These are phyloP conservation scores for Funneliformis caledonium DNA, from an alignment of 371 early-diverging fungal genomes.

Conservation along the genomic window DNA sequence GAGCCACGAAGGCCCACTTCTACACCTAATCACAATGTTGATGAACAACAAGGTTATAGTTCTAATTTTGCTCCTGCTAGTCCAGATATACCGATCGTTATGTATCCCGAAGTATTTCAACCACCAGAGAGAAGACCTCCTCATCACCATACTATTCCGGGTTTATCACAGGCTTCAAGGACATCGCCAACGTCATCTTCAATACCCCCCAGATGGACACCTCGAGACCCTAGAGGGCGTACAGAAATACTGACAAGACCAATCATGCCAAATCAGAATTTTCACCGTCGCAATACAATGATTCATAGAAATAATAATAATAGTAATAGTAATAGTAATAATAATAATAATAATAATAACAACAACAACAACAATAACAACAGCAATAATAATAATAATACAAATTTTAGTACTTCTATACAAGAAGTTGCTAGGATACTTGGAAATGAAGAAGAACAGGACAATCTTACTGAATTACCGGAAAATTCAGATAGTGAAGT, in stretches of 20 bases:
- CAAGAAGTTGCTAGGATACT: not conserved
- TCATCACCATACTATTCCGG: not conserved
- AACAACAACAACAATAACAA: not conserved
- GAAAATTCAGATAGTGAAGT: constrained; percentile 32
- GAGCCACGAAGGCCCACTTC: not conserved
- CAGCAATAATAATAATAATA: not conserved
- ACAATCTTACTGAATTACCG: not conserved
- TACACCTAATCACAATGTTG: not conserved
- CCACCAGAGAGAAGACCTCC: not conserved
- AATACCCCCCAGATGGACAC: not conserved
- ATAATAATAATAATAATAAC: not conserved
- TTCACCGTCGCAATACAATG: not conserved
- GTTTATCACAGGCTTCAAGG: not conserved
- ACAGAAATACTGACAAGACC: constrained; percentile 1
- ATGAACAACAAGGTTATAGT: constrained; percentile 25
- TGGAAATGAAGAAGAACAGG: constrained; percentile 27
- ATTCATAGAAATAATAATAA: not conserved
- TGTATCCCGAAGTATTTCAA: not conserved
- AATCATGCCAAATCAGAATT: not conserved
- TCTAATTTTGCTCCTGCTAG: constrained; percentile 4
- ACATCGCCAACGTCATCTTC: not conserved
- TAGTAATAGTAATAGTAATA: not conserved
- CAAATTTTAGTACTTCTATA: not conserved
- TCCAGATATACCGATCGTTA: not conserved
- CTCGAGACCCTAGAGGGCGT: not conserved